Evolutionary conservation across 2,329 filamentous ascomycete species (phyloP).

Genomic region (Fusarium oligoseptatum): DNA sequence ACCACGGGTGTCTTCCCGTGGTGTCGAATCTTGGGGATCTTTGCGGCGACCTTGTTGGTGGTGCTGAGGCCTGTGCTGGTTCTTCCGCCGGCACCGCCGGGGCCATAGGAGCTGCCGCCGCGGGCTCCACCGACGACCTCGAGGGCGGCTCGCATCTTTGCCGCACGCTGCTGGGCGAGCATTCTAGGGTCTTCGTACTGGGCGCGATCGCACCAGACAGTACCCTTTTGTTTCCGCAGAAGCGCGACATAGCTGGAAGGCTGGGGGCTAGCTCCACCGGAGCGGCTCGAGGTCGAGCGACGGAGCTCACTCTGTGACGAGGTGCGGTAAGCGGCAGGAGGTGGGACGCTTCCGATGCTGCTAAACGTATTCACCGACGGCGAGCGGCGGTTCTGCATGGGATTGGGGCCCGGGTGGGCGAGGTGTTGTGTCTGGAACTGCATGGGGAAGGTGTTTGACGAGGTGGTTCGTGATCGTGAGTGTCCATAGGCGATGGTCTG

Average conservation of each 20-base stretch:
- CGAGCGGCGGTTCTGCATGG: conserved; percentile 65
- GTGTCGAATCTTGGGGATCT: conserved; percentile 93
- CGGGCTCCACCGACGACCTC: conserved; percentile 78
- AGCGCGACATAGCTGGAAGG: conserved; percentile 90
- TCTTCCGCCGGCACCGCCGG: conserved; percentile 56
- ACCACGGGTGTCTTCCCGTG: conserved; percentile 84
- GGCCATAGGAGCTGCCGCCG: conserved; percentile 65
- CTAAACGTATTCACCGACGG: conserved; percentile 77
- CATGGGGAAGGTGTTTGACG: conserved; percentile 65
- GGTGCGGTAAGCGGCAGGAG: conserved; percentile 68
- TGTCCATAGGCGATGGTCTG: conserved; percentile 62
- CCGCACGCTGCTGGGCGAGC: conserved; percentile 84
- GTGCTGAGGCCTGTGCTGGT: conserved; percentile 74
- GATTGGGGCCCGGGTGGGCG: conserved; percentile 48
- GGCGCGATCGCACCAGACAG: conserved; percentile 96
- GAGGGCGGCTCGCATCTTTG: conserved; percentile 86
- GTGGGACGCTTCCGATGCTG: conserved; percentile 77
- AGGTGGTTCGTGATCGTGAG: conserved; percentile 68
- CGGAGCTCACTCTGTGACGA: conserved; percentile 72
- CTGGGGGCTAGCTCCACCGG: conserved; percentile 67
- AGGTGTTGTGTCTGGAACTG: conserved; percentile 51
- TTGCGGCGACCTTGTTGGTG: conserved; percentile 78
- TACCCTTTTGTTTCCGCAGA: conserved; percentile 97
- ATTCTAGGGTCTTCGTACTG: conserved; percentile 92
- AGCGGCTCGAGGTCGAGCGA: conserved; percentile 85